Evolutionary conservation across 495 filamentous ascomycete species (phyloP), one percentile per base, ranked within the genome.

Genomic region (Penicillium cosmopolitanum): DNA sequence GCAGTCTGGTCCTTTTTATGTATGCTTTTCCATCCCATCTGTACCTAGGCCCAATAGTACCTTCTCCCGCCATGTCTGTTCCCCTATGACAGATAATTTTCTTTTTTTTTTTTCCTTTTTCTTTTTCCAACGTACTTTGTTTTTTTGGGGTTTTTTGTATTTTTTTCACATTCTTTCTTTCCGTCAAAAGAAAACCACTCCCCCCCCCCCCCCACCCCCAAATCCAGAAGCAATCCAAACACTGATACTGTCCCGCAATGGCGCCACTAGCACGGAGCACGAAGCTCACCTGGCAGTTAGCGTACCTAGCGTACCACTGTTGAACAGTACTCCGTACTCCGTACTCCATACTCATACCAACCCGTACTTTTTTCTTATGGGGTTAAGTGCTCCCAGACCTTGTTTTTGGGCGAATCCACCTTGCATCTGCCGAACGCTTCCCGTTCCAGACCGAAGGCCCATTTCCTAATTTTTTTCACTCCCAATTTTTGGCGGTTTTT

Each of bases 391-490:
- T 43, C 16, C 44, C 18, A 25, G 44, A 48, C 44, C 44, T 48
- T 48, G 44, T 23, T 48, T 48, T 48, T 48, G 44, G 21, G 44
- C 21, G 44, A 53, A 51, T 44, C 62, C 60, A 61, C 63, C 58
- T 64, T 62, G 46, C 63, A 64, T 67, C 61, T 67, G 53, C 58
- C 64, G 64, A 62, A 62, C 54, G 50, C 60, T 55, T 60, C 48
- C 53, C 54, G 60, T 62, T 67, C 67, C 58, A 64, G 61, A 51
- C 66, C 66, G 40, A 57, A 40, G 23, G 44, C 25, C 56, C 36
- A 54, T 54, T 25, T 31, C 34, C 21, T 19, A 21, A 51, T 58
- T 15, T 43, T 16, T 43, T 18, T 43, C 40, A 18, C n/a, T 19
- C 25, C 6, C 25, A 28, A 28, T 43, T 43, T 43, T 43, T 16